Base-by-base conservation (phyloP, 2,329 filamentous ascomycete species). In the Penicillium sp. region DNA sequence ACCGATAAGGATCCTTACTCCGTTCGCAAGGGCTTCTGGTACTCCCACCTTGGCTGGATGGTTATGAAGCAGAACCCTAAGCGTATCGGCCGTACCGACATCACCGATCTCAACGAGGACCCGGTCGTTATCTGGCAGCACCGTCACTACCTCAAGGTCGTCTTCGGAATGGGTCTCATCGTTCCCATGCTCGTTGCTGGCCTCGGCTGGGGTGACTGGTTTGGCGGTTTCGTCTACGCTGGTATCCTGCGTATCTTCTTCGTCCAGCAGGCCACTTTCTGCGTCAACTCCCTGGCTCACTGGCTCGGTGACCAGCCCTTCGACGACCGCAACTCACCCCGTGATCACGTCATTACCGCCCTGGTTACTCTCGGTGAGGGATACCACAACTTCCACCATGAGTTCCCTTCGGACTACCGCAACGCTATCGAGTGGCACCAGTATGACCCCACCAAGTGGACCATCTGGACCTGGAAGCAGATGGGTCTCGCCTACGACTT, bases 311-410 rank as follows among this genome's bases (percentile, higher is more conserved):
- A 96, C 68, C 91, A 96, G 80, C 91, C 91, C 59, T 96, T 96
- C 74, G 91, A 96, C 68, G 91, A 96, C 83, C 89, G 90, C 77
- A 93, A 96, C 85, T 92, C 89, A 59, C 91, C 91, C 62, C 88
- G 91, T 74, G 91, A 96, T 70, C 90, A 96, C 77, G 84, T 93
- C 72, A 86, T 96, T 77, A 96, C 91, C 42, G 91, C 91, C 45
- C 79, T 96, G 19, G 87, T 91, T 66, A 96, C 91, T 44, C 87
- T 96, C 22, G 91, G 91, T 49, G 91, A 93, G 78, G 91, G 91
- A 29, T 96, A 96, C 81, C 91, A 96, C 84, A 96, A 96, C 84
- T 96, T 96, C 84, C 91, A 96, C 79, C 91, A 96, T 83, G 91
- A 96, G 76, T 96, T 96, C 79, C 91, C 91, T 54, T 93, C 90